Base-by-base conservation (phyloP, 1,284 basidiomycete species). In the Sparassis latifolia region DNA sequence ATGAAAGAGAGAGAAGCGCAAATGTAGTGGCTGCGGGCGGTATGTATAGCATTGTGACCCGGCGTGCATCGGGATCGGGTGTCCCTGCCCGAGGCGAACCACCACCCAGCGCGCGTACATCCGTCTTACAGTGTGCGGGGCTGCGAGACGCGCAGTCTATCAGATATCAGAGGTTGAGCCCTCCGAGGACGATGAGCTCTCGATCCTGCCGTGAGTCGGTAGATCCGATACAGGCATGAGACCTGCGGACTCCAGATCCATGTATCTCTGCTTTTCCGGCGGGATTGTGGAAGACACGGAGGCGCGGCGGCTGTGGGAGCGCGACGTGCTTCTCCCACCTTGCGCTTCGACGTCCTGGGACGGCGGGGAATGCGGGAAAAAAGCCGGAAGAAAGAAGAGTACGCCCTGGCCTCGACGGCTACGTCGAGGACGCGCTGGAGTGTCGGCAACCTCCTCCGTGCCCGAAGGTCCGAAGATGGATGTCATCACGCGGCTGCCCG, bases 381-480 rank as follows among this genome's bases (percentile, higher is more conserved):
- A 83, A n/a, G 88, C 85, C 35, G 87, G 88, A 44, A 91, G 76
- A 74, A 91, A 89, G 69, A 89, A 89, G 49, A 90, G 68, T 35
- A 88, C 79, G 33, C 84, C 82, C 38, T 82, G 75, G 33, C 75
- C 72, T 35, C 73, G 74, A 41, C 72, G 66, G 71, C 52, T 72
- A 56, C 54, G 73, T 72, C 32, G 75, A 76, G 70, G 38, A 75
- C 64, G 46, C 57, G 45, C 55, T 7, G 7, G 9, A 5, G 53
- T 7, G 55, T 58, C 12, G 4, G 30, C 40, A 31, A 47, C 52
- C 4, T 48, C 54, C 2, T 69, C 67, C 20, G 62, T 64, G 33
- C 64, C 61, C 44, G 71, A 67, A 31, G 69, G 57, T 30, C 65
- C 66, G 40, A 79, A 71, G 28, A 77, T 56, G 33, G 76, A 74